Conservation (phyloP, 2,329 filamentous ascomycete species). For the Colletotrichum magnum region DNA sequence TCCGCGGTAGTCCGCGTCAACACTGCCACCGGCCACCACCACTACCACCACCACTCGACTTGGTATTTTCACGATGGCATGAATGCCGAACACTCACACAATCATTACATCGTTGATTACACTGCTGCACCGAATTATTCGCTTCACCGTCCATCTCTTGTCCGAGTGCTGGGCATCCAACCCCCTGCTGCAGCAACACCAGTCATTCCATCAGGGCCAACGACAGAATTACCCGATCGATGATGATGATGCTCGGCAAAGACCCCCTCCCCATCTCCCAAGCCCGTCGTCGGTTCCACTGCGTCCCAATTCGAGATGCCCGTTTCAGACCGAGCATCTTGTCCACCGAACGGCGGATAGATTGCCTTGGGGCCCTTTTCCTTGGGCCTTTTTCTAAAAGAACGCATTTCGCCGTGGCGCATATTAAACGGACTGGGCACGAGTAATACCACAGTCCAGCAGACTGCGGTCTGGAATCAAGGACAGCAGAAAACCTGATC, state of each 20-base stretch:
- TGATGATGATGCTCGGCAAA: neutral
- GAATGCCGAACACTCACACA: no score
- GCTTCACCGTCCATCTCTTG: no score
- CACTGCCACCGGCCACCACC: conserved; percentile 37
- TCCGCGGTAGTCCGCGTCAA: conserved; percentile 28
- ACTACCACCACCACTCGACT: no score
- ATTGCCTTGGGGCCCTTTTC: conserved; percentile 16
- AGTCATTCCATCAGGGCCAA: neutral
- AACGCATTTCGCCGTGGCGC: conserved; percentile 1
- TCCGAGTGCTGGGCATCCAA: no score
- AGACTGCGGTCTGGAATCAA: neutral
- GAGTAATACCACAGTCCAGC: conserved; percentile 1
- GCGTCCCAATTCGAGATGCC: conserved; percentile 19
- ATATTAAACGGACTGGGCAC: conserved; percentile 15
- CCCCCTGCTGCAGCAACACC: neutral
- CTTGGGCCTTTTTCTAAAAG: conserved; percentile 8
- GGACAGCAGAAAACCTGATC: neutral
- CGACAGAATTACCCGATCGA: conserved; percentile 15
- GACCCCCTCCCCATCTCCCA: neutral
- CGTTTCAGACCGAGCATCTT: conserved; percentile 16
- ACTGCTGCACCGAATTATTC: no score
- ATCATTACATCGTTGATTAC: no score
- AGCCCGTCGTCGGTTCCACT: conserved; percentile 26
- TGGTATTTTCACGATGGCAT: no score
- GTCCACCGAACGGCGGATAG: conserved; percentile 13